phyloP scores from a whole-genome alignment of 2,329 filamentous ascomycete genomes.

The Ophiostoma angusticollis region DNA sequence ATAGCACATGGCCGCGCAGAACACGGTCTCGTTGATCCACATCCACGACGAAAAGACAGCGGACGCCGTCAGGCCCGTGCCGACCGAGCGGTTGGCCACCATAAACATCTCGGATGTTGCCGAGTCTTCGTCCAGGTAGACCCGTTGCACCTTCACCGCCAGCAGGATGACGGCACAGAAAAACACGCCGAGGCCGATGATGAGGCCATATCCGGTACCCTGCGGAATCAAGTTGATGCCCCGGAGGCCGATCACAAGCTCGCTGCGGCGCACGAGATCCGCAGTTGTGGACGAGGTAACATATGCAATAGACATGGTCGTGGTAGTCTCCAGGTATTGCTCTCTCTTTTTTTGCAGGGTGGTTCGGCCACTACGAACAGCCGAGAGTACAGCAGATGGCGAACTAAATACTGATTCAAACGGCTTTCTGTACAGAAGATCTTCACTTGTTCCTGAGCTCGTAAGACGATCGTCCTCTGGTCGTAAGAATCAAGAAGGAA shows the following conservation, averaged over 20 bases:
- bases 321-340: too few relatives aligned
- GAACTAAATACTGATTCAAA: too few relatives aligned
- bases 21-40: constrained; percentile 31
- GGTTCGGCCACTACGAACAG: too few relatives aligned
- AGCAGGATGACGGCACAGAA: constrained; percentile 25
- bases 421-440: too few relatives aligned
- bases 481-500: too few relatives aligned
- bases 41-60: constrained; percentile 25
- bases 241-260: constrained; percentile 1
- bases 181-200: constrained; percentile 33
- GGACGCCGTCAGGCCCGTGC: constrained; percentile 19
- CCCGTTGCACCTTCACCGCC: constrained; percentile 32
- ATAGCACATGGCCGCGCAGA: constrained; percentile 23
- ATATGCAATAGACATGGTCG: too few relatives aligned
- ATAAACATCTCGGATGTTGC: constrained; percentile 33
- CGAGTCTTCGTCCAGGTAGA: constrained; percentile 28
- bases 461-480: too few relatives aligned
- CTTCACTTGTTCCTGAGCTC: too few relatives aligned
- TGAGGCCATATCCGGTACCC: constrained; percentile 10
- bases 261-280: too few relatives aligned
- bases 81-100: constrained; percentile 22
- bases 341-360: too few relatives aligned
- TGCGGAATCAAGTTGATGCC: constrained; percentile 8
- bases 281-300: too few relatives aligned
- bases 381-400: too few relatives aligned